Evolutionary conservation across 306 rosid species (phyloP).

Genomic region (Quercus glauca): DNA sequence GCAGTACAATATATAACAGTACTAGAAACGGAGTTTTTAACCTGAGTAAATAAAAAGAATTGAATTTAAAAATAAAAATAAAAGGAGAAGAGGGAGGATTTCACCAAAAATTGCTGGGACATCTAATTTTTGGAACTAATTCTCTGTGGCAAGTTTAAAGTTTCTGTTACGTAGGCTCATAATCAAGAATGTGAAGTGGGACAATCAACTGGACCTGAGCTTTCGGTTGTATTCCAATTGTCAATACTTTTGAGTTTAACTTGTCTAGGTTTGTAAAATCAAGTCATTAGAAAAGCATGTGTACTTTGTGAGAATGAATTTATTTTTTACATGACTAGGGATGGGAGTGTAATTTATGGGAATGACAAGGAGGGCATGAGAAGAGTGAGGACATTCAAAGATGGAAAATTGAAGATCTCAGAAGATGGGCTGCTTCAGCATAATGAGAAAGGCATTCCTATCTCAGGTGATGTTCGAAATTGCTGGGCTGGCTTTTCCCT

Average conservation of each 20-base stretch:
- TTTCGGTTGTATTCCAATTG: too few species aligned
- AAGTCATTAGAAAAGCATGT: neutral
- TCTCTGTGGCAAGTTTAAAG: neutral
- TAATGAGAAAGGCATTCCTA: constrained; percentile 62
- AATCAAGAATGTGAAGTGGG: too few species aligned
- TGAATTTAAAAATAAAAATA: neutral
- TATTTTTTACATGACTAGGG: constrained; percentile 45
- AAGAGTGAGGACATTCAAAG: constrained; percentile 64
- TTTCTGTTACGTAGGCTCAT: too few species aligned
- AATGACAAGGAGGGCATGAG: constrained; percentile 48
- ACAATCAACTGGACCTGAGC: too few species aligned
- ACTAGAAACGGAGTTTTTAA: too few species aligned
- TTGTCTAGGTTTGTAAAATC: neutral
- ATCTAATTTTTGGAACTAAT: neutral
- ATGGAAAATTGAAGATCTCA: constrained; percentile 61
- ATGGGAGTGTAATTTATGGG: constrained; percentile 84
- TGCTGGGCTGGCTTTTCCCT: constrained; percentile 75
- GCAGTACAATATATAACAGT: too few species aligned
- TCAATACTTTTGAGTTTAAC: too few species aligned
- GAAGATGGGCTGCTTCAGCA: constrained; percentile 66
- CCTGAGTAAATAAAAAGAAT: too few species aligned
- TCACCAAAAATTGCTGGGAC: neutral
- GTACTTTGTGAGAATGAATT: neutral
- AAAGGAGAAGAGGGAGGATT: neutral
- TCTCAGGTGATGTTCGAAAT: constrained; percentile 76